A percentile compares a stretch with the other conserved stretches of the same genome.
Conservation (phyloP, 306 rosid species). For the Cicer cuneatum region DNA sequence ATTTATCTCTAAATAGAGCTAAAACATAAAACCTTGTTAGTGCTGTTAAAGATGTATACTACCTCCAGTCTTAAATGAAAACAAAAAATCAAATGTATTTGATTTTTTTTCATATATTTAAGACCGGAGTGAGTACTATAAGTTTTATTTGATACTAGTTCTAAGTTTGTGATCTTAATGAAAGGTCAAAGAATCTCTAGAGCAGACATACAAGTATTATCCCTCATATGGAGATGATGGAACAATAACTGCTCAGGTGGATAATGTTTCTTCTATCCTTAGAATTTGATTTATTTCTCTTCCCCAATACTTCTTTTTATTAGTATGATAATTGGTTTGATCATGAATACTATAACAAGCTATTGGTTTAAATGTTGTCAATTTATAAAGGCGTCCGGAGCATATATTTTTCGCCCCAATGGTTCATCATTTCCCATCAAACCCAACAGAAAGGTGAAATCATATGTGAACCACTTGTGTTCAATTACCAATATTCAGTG, state of each 20-base stretch:
- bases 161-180: constrained; percentile 40
- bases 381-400: constrained; percentile 62
- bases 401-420: constrained; percentile 63
- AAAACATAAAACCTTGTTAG: constrained; percentile 17
- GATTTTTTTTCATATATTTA: too few relatives aligned
- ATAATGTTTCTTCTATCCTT: constrained; percentile 26
- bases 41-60: constrained; percentile 21
- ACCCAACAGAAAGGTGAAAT: constrained; percentile 46
- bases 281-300: constrained; percentile 2
- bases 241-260: constrained; percentile 51
- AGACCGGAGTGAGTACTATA: not conserved
- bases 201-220: constrained; percentile 53
- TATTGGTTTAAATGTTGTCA: constrained; percentile 29
- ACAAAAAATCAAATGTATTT: too few relatives aligned
- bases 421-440: constrained; percentile 52
- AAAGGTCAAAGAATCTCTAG: constrained; percentile 57
- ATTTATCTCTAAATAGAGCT: constrained; percentile 19
- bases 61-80: too few relatives aligned
- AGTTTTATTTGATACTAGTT: constrained; percentile 21
- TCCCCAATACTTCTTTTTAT: constrained; percentile 8
- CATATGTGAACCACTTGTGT: not conserved
- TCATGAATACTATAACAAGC: constrained; percentile 15
- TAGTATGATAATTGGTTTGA: not conserved
- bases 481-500: constrained; percentile 17
- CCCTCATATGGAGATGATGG: constrained; percentile 51